Conservation (phyloP, 1,284 basidiomycete genomes). For the Boletus calvinii region DNA sequence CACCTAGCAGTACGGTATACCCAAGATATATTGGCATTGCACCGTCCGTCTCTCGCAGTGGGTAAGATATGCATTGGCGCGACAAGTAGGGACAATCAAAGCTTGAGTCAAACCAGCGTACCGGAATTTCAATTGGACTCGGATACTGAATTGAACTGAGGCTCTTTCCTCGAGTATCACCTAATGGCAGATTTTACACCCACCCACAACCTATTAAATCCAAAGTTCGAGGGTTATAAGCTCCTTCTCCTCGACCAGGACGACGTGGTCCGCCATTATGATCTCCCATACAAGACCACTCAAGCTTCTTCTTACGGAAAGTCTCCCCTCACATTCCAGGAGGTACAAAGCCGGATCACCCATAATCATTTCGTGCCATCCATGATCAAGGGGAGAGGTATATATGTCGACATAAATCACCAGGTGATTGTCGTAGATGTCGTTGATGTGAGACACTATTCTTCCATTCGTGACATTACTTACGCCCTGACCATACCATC, state of each 20-base stretch:
- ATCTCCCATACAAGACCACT: conserved; percentile 51
- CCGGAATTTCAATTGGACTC: too few species aligned
- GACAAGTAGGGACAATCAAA: too few species aligned
- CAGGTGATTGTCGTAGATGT: conserved; percentile 63
- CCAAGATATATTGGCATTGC: too few species aligned
- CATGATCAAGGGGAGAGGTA: conserved; percentile 44
- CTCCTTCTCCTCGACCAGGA: conserved; percentile 61
- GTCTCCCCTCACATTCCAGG: conserved; percentile 68
- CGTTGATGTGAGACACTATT: conserved; percentile 46
- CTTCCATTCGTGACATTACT: conserved; percentile 13
- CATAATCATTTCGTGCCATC: conserved; percentile 79
- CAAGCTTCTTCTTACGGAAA: conserved; percentile 62
- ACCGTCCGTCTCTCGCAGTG: too few species aligned
- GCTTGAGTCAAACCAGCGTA: too few species aligned
- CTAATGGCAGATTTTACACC: conserved; percentile 39
- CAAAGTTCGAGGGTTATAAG: conserved; percentile 84
- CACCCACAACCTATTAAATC: conserved; percentile 59
- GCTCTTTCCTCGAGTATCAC: background rate
- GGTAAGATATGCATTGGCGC: too few species aligned
- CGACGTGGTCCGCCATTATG: conserved; percentile 48
- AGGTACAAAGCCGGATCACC: conserved; percentile 79
- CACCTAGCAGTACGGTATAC: too few species aligned
- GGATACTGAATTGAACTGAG: too few species aligned
- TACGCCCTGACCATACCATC: conserved; percentile 14
- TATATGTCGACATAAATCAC: conserved; percentile 73